Evolutionary conservation across 2,329 filamentous ascomycete genomes (phyloP), one percentile per base, ranked within the genome.

Genomic region (Fusarium camptoceras): DNA sequence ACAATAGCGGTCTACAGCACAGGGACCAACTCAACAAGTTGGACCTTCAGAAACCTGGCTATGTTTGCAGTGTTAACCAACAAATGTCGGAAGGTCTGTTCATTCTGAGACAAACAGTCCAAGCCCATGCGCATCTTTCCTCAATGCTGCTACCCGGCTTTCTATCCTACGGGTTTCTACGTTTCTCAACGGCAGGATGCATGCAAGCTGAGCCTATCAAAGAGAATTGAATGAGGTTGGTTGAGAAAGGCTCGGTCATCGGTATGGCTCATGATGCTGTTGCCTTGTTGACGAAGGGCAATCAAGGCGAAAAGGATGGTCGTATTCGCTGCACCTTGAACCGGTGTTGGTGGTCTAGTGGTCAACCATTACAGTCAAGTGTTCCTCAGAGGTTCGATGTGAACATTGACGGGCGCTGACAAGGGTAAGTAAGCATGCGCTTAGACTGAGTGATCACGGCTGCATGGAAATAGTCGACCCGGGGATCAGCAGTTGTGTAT

Each of bases 1-100:
- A 30, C 6, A 58, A 28, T 34, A 66, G 63, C 55, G 63, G 63
- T 66, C 61, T 65, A 43, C 12, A 2, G 18, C 59, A 43, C 10
- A 4, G 27, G 7, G 31, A n/a, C 20, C 12, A 10, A 20, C n/a
- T 14, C 28, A 25, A 24, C 22, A 53, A 11, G 15, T 24, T 24
- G 9, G 34, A n/a, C 34, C 20, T 27, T 8, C 2, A 8, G 5
- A 41, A 8, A 16, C 18, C 4, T 48, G n/a, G 7, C 3, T 8
- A 54, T 48, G 24, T 43, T 44, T 59, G 25, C n/a, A 9, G 18
- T 8, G n/a, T 41, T 12, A n/a, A 6, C 47, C 30, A 55, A 47
- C 27, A 9, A n/a, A 10, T 8, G 8, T 22, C 9, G 14, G 15
- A 10, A 44, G 14, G 3, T 16, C 8, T 46, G 44, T 25, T 39